Evolutionary conservation across 768 basidiomycete genomes (phyloP), one percentile per base, ranked within the genome.

Genomic region (Termitomyces sp.): DNA sequence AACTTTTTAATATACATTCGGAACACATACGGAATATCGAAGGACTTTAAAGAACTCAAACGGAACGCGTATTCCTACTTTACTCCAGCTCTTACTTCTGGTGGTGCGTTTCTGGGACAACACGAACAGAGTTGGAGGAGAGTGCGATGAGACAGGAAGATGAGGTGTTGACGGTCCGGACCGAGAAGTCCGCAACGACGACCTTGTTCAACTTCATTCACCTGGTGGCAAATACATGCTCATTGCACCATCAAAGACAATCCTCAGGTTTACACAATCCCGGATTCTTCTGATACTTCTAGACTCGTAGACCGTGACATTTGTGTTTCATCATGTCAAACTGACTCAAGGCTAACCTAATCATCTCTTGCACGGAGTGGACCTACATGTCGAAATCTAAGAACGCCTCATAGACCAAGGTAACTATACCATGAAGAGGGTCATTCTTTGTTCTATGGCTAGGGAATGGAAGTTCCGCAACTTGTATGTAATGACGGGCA

Each of bases 1-100:
- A 43, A 31, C 49, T 59, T 57, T 59, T 51, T 54, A 47, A 23
- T 28, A 3, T 19, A 42, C 23, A 12, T 42, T 59, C 61, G 61
- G 58, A 62, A 59, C 53, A 57, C 54, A 45, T 54, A 62, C 61
- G 61, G 61, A 62, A 59, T 5, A 28, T 48, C 35, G 17, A 37
- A 37, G 28, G 26, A 26, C 33, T 46, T 3, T 5, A 11, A 26
- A 4, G 3, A 50, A 26, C 33, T 3, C 37, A 30, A 30, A 17
- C 15, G 23, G 49, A 54, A 57, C 17, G 26, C 3, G 37, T 23
- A 45, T 58, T 47, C 48, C 54, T 55, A n/a, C 30, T 26, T 14
- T 14, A 50, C 14, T 38, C 11, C 26, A 26, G 28, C 7, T 38
- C 21, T 26, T 4, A 8, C 19, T 33, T 33, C 19, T 19, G 49